phyloP scores from a whole-genome alignment of 805 yeast genomes.

The Trichomonascus vanleenenianus region DNA sequence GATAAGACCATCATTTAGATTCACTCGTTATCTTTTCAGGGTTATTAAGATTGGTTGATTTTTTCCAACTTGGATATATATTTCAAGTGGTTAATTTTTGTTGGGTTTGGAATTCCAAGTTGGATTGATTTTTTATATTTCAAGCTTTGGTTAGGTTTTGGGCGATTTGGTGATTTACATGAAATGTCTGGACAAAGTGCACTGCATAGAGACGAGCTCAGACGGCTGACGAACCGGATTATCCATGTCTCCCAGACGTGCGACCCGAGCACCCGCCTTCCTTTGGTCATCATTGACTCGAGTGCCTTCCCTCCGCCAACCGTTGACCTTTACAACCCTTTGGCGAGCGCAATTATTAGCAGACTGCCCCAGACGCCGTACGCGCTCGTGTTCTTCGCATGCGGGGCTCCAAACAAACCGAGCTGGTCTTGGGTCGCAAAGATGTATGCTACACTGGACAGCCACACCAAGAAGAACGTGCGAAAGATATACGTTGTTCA shows the following conservation, averaged over 20 bases:
- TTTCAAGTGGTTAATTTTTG: too few relatives aligned
- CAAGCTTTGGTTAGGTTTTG: too few relatives aligned
- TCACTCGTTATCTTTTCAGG: too few relatives aligned
- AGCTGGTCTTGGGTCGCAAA: constrained; percentile 68
- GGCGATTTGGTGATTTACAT: background rate
- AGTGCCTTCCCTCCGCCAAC: constrained; percentile 64
- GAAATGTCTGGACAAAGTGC: background rate
- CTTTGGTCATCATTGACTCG: constrained; percentile 77
- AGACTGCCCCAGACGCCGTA: constrained; percentile 56
- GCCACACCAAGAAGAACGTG: constrained; percentile 44
- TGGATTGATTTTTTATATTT: too few relatives aligned
- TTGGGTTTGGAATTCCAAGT: too few relatives aligned
- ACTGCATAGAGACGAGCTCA: background rate
- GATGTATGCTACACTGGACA: constrained; percentile 51
- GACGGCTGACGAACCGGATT: constrained; percentile 29
- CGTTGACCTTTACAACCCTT: constrained; percentile 37
- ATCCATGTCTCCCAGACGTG: constrained; percentile 50
- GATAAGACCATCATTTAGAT: too few relatives aligned
- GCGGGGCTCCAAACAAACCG: constrained; percentile 60
- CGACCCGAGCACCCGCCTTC: constrained; percentile 63
- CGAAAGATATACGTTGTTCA: constrained; percentile 71
- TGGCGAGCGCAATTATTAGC: constrained; percentile 49
- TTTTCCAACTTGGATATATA: too few relatives aligned
- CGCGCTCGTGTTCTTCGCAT: constrained; percentile 67
- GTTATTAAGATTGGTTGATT: too few relatives aligned